These are phyloP conservation scores for Glycine tomentella DNA, from an alignment of 306 rosid genomes.

Conservation along the genomic window DNA sequence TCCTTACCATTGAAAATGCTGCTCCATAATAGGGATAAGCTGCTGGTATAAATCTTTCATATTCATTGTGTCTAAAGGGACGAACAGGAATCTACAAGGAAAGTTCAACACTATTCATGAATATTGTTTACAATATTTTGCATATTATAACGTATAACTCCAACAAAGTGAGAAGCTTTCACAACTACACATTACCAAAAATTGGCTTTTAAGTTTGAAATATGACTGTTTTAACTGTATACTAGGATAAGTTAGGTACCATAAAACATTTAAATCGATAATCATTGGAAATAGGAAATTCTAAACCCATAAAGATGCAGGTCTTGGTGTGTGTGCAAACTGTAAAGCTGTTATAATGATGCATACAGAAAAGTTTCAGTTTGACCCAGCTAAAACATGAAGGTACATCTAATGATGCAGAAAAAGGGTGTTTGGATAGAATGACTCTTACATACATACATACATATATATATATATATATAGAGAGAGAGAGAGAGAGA, in stretches of 20 bases:
- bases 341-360: conserved; percentile 5
- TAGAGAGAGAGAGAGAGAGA: too few species aligned
- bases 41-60: conserved; percentile 92
- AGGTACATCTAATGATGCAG: conserved; percentile 26
- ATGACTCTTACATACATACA: background rate
- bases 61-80: conserved; percentile 94
- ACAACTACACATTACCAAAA: conserved; percentile 29
- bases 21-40: conserved; percentile 97
- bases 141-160: background rate
- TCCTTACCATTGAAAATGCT: conserved; percentile 36
- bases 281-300: conserved; percentile 20
- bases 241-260: conserved; percentile 2
- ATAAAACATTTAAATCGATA: conserved; percentile 11
- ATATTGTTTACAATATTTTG: conserved; percentile 6
- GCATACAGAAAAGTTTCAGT: background rate
- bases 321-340: background rate
- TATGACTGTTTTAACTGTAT: background rate
- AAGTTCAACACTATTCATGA: conserved; percentile 39
- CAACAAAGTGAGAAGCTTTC: background rate
- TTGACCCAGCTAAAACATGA: conserved; percentile 5
- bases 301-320: conserved; percentile 12
- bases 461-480: too few species aligned
- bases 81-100: conserved; percentile 93
- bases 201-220: conserved; percentile 22
- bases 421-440: background rate